Evolutionary conservation across 1,284 basidiomycete species (phyloP).

Genomic region (Veloporphyrellus conicus): DNA sequence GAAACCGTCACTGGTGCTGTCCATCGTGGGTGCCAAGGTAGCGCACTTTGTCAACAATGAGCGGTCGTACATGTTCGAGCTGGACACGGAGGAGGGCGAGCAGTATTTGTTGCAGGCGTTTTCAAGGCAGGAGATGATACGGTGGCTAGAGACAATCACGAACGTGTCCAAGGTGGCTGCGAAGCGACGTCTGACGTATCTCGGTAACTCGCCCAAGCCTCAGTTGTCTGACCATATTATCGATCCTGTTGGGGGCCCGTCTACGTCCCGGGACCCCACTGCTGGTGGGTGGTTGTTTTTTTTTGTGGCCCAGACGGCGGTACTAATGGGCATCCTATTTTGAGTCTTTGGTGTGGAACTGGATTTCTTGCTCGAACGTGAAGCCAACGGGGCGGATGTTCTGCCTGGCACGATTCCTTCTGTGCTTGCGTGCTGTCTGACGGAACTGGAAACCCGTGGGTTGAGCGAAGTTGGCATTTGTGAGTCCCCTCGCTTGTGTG

Average conservation of each 20-base stretch:
- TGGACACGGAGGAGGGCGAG: constrained; percentile 81
- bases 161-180: constrained; percentile 67
- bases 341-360: constrained; percentile 77
- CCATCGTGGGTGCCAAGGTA: constrained; percentile 65
- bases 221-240: constrained; percentile 68
- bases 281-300: constrained; percentile 48
- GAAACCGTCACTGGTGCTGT: constrained; percentile 71
- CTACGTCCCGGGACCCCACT: constrained; percentile 49
- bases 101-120: constrained; percentile 73
- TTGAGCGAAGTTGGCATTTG: constrained; percentile 79
- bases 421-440: constrained; percentile 60
- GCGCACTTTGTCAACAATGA: constrained; percentile 71
- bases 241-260: constrained; percentile 36
- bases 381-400: constrained; percentile 48
- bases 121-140: constrained; percentile 61
- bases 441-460: constrained; percentile 69
- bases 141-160: constrained; percentile 71
- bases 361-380: constrained; percentile 61
- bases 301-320: neutral
- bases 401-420: constrained; percentile 57
- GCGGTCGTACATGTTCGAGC: constrained; percentile 73
- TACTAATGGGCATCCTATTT: constrained; percentile 5
- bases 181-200: constrained; percentile 73
- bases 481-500: constrained; percentile 36
- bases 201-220: constrained; percentile 67